These are phyloP conservation scores for Mycena maculata DNA, from an alignment of 768 basidiomycete species.

Conservation along the genomic window DNA sequence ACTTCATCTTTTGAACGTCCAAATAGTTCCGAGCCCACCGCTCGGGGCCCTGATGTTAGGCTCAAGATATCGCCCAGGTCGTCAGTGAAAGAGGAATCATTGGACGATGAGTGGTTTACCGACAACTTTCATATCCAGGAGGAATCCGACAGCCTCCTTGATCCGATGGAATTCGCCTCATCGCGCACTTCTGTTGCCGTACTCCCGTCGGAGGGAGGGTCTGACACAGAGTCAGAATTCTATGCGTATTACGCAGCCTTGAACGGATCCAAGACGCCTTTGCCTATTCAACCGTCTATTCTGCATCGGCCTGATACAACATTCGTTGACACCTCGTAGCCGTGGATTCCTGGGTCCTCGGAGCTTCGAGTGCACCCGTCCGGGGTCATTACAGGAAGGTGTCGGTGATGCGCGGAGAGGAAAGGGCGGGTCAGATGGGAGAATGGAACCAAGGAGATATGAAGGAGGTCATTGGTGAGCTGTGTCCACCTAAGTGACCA, in stretches of 20 bases:
- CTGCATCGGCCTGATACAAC: conserved; percentile 25
- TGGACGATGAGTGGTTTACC: conserved; percentile 3
- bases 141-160: conserved; percentile 17
- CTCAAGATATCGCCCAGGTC: no score
- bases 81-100: background rate
- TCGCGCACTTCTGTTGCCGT: background rate
- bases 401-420: background rate
- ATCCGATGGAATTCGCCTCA: conserved; percentile 23
- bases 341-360: conserved; percentile 9
- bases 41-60: no score
- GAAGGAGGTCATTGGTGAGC: conserved; percentile 1
- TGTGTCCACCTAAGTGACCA: no score
- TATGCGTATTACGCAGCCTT: background rate
- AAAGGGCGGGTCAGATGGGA: conserved; percentile 4
- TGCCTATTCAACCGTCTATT: no score
- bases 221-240: background rate
- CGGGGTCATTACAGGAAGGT: background rate
- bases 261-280: no score
- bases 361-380: no score
- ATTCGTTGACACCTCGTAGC: conserved; percentile 25
- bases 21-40: no score
- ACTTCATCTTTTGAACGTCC: no score
- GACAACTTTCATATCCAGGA: conserved; percentile 17
- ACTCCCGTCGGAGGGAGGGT: background rate
- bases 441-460: conserved; percentile 20